These are phyloP conservation scores for Tolypocladium tundrense DNA, from an alignment of 2,329 filamentous ascomycete species.

Conservation along the genomic window DNA sequence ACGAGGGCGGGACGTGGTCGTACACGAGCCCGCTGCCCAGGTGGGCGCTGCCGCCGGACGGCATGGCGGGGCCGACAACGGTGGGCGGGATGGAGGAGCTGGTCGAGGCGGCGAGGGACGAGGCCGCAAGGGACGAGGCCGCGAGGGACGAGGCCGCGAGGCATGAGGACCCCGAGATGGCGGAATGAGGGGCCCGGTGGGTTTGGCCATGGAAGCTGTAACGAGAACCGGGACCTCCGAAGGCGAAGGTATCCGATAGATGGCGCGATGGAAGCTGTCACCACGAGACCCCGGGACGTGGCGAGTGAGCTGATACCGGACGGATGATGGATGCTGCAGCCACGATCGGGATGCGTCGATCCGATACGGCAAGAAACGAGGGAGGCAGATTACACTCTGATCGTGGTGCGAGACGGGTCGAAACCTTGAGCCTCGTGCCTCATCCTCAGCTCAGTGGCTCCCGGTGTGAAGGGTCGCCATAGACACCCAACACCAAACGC, in stretches of 20 bases:
- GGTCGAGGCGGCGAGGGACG: conserved; percentile 41
- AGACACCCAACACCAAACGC: too few relatives aligned
- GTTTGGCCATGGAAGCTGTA: not conserved
- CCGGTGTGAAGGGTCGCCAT: too few relatives aligned
- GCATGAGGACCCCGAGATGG: conserved; percentile 26
- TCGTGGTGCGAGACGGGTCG: not conserved
- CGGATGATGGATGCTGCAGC: not conserved
- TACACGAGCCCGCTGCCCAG: conserved; percentile 75
- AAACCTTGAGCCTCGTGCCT: not conserved
- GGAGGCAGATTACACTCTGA: not conserved
- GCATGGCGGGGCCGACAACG: conserved; percentile 59
- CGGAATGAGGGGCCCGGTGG: conserved; percentile 4
- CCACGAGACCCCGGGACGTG: not conserved
- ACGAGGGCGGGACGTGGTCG: conserved; percentile 71
- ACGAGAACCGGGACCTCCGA: not conserved
- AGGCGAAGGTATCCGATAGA: too few relatives aligned
- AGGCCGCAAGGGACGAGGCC: conserved; percentile 16
- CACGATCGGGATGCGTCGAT: not conserved
- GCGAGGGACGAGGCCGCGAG: conserved; percentile 14
- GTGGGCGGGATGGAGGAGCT: conserved; percentile 52
- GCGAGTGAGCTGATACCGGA: not conserved
- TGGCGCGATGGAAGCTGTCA: too few relatives aligned
- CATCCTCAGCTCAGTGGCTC: not conserved
- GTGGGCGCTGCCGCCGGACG: conserved; percentile 78
- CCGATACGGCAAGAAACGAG: not conserved